phyloP scores from a whole-genome alignment of 2,329 filamentous ascomycete genomes.

The Chaetomiaceae sp. region DNA sequence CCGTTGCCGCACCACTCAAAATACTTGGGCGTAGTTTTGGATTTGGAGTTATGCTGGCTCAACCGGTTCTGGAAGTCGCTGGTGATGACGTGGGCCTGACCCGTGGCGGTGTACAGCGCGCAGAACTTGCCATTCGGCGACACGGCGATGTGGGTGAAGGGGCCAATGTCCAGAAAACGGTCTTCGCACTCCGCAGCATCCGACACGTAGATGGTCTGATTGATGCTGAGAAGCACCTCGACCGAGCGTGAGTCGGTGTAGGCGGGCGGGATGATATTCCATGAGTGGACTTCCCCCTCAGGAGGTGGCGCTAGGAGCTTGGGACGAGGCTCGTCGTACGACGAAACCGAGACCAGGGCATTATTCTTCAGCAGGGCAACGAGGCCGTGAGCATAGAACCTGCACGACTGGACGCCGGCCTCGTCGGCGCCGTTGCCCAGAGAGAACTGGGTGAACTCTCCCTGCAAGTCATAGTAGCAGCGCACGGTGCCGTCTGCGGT shows the following conservation, averaged over 20 bases:
- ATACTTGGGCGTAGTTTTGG: slow-evolving; percentile 76
- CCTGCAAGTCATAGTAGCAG: slow-evolving; percentile 86
- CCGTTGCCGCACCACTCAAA: slow-evolving; percentile 97
- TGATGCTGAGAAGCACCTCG: slow-evolving; percentile 82
- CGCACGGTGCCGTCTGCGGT: slow-evolving; percentile 85
- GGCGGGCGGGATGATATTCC: slow-evolving; percentile 81
- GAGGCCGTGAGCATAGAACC: slow-evolving; percentile 86
- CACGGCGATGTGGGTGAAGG: slow-evolving; percentile 83
- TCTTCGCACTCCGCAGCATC: slow-evolving; percentile 90
- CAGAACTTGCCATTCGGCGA: slow-evolving; percentile 87
- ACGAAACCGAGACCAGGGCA: slow-evolving; percentile 74
- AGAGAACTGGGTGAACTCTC: slow-evolving; percentile 91
- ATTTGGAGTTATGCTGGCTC: slow-evolving; percentile 85
- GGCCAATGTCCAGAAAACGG: slow-evolving; percentile 81
- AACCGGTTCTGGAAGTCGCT: slow-evolving; percentile 91
- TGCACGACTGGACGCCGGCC: slow-evolving; percentile 76
- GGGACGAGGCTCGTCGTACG: slow-evolving; percentile 85
- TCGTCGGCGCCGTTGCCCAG: slow-evolving; percentile 86
- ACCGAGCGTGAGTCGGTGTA: slow-evolving; percentile 89
- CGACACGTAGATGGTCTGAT: slow-evolving; percentile 75
- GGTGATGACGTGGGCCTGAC: slow-evolving; percentile 85
- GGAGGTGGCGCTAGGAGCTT: slow-evolving; percentile 72
- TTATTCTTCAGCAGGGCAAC: slow-evolving; percentile 89
- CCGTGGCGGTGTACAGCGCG: slow-evolving; percentile 78
- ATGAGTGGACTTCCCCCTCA: slow-evolving; percentile 74